A percentile compares a stretch with the other conserved stretches of the same genome.
Evolutionary conservation across 176 grass and related monocot genomes (phyloP).

Genomic region (Panicum miliaceum): DNA sequence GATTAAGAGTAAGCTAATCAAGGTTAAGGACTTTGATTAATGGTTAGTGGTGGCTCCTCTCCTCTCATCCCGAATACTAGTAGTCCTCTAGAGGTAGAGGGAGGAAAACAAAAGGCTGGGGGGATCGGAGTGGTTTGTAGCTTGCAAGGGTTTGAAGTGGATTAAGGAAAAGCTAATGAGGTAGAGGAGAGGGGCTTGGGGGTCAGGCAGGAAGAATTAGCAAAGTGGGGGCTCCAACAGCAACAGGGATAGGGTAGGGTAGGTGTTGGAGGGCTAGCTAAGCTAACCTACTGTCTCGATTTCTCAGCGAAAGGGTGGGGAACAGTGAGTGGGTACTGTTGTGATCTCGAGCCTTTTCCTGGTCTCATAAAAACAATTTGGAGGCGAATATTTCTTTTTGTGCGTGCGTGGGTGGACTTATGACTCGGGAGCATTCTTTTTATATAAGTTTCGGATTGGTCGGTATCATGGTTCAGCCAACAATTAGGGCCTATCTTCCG

Average conservation of each 20-base stretch:
- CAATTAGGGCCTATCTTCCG: neutral
- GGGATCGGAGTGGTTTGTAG: constrained; percentile 31
- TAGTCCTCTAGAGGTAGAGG: neutral
- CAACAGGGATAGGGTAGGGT: constrained; percentile 4
- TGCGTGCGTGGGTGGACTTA: neutral
- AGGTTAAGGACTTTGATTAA: neutral
- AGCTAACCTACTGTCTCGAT: constrained; percentile 34
- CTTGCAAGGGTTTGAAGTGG: constrained; percentile 19
- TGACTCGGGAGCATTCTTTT: neutral
- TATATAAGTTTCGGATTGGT: neutral
- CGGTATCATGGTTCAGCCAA: neutral
- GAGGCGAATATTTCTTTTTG: neutral
- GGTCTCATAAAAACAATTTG: neutral
- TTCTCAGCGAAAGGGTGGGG: constrained; percentile 28
- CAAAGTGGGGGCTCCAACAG: constrained; percentile 21
- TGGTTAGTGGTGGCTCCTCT: constrained; percentile 16
- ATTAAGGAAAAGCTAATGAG: constrained; percentile 11
- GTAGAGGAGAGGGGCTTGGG: neutral
- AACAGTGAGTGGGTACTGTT: constrained; percentile 3
- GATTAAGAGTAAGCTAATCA: constrained; percentile 26
- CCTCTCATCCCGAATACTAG: neutral
- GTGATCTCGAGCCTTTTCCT: constrained; percentile 23
- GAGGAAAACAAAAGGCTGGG: neutral
- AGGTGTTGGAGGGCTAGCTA: constrained; percentile 6
- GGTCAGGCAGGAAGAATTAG: too few relatives aligned